Evolutionary conservation across 2,329 filamentous ascomycete genomes (phyloP), one percentile per base, ranked within the genome.

Genomic region (Phialophora tarda): DNA sequence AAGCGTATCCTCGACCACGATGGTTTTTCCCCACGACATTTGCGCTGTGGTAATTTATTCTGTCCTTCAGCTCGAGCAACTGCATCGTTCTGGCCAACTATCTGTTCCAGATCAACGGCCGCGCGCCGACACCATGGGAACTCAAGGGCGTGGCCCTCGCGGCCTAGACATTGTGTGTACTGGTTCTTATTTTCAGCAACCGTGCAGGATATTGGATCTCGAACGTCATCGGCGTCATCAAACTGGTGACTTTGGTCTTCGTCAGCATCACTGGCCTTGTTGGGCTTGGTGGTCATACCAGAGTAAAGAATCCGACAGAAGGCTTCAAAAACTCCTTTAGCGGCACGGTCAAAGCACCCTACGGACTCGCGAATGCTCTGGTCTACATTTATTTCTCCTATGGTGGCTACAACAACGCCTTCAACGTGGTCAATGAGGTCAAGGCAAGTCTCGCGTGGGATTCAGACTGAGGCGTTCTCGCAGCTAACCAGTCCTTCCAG

Each of bases 31-130:
- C 88, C 0, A 86, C 86, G 0, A 81, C 86, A 0, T 91, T 88
- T 73, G 88, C 88, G 0, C 83, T 89, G 1, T 86, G 88, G 73
- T 83, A 83, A 0, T 85, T 90, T 1, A 75, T 88, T 1, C 77
- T 91, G 2, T 89, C 88, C 0, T 91, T 90, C 69, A 86, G 85
- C 68, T 88, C 86, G 69, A 86, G 86, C 51, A 90, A 91, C 74
- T 82, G 86, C 0, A 84, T 90, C 50, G 87, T 90, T 0, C 75
- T 90, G 26, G 85, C 88, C 0, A 79, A 84, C 44, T 91, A 91
- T 69, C 74, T 90, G 0, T 91, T 86, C 75, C 81, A 82, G 10
- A 86, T 87, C 50, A 82, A 79, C 1, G 84, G 82, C 0, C 74
- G 78, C 0, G 76, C 75, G 0, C 83, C 86, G 0, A 83, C 83